These are phyloP conservation scores for Stachybotrys elegans DNA, from an alignment of 2,329 filamentous ascomycete genomes.

Conservation along the genomic window DNA sequence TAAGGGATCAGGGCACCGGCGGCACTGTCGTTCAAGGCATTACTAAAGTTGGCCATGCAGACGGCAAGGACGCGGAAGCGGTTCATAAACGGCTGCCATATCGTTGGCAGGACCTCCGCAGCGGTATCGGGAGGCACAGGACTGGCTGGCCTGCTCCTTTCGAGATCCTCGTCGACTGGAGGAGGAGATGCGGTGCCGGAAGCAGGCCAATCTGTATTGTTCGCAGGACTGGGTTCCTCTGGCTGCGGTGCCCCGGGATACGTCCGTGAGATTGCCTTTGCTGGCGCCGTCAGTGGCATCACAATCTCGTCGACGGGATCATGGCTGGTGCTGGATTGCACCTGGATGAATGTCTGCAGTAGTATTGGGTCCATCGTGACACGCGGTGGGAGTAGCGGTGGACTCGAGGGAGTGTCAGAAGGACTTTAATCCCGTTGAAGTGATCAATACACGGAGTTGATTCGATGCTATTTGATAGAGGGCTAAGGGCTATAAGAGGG, in stretches of 20 bases:
- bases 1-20: conserved; percentile 77
- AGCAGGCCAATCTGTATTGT: conserved; percentile 4
- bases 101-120: conserved; percentile 47
- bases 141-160: conserved; percentile 48
- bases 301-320: conserved; percentile 13
- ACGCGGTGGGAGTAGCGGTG: too few species aligned
- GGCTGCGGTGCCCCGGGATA: conserved; percentile 32
- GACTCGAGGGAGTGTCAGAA: too few species aligned
- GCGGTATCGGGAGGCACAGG: conserved; percentile 31
- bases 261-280: conserved; percentile 31
- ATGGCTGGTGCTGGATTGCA: conserved; percentile 19
- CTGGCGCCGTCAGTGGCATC: conserved; percentile 22
- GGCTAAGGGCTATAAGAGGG: too few species aligned
- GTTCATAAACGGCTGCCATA: conserved; percentile 61
- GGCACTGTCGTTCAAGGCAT: conserved; percentile 70
- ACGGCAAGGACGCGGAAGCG: conserved; percentile 61
- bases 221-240: conserved; percentile 20
- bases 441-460: too few species aligned
- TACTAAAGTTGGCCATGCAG: conserved; percentile 61
- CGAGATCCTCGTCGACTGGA: conserved; percentile 29
- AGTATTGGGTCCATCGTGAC: conserved; percentile 27
- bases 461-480: too few species aligned
- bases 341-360: conserved; percentile 25
- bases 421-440: too few species aligned
- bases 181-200: conserved; percentile 9